Conservation (phyloP, 2,329 filamentous ascomycete genomes). For the Penicillium sp. region DNA sequence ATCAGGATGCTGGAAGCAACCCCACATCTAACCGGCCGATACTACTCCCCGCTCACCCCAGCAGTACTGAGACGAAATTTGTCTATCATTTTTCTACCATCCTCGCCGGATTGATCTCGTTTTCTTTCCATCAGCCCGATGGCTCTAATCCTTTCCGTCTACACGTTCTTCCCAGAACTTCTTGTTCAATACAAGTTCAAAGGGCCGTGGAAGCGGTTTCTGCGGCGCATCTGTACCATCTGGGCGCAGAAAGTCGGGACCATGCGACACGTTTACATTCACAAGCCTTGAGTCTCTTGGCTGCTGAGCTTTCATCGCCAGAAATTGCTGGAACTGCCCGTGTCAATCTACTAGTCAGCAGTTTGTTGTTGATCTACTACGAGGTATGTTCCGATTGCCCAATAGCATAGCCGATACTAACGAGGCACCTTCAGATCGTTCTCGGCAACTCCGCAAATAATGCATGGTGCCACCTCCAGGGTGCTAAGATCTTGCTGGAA, state of each 20-base stretch:
- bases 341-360: constrained; percentile 5
- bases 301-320: constrained; percentile 7
- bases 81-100: constrained; percentile 9
- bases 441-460: constrained; percentile 11
- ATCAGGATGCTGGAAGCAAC: not conserved
- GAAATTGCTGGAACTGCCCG: not conserved
- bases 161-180: constrained; percentile 6
- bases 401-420: not conserved
- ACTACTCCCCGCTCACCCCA: constrained; percentile 5
- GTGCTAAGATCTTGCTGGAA: constrained; percentile 5
- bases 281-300: constrained; percentile 9
- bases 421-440: constrained; percentile 2
- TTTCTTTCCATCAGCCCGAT: constrained; percentile 1
- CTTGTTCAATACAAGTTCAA: constrained; percentile 8
- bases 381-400: not conserved
- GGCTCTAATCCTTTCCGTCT: constrained; percentile 8
- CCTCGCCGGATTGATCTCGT: constrained; percentile 6
- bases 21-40: not conserved
- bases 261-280: constrained; percentile 9
- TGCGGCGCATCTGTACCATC: constrained; percentile 12
- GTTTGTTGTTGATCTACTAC: constrained; percentile 12
- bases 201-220: constrained; percentile 11
- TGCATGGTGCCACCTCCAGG: constrained; percentile 13
- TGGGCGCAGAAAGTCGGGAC: constrained; percentile 7
- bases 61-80: constrained; percentile 6